Conservation (phyloP, 2,329 filamentous ascomycete genomes). For the Botryotinia globosa region DNA sequence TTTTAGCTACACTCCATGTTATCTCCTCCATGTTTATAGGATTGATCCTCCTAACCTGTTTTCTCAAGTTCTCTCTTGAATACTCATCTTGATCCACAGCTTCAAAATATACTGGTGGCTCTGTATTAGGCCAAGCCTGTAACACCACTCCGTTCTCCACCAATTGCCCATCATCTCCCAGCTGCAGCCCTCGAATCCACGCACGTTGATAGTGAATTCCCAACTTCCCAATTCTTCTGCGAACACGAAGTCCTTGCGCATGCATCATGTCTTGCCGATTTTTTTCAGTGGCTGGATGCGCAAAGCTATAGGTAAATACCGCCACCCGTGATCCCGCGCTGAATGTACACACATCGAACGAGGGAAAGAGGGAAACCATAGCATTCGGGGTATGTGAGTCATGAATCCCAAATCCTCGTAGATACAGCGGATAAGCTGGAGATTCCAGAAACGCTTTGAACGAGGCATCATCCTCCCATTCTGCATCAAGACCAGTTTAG, state of each 20-base stretch:
- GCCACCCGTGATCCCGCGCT: not conserved
- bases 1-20: not conserved
- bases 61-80: not conserved
- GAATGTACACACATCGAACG: not conserved
- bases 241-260: not conserved
- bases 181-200: not conserved
- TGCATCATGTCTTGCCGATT: accelerated
- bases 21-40: not conserved
- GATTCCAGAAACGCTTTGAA: not conserved
- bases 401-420: not conserved
- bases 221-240: not conserved
- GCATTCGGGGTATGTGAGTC: not conserved
- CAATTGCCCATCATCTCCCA: not conserved
- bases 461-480: not conserved
- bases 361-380: not conserved
- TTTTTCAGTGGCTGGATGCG: not conserved
- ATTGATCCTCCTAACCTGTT: not conserved
- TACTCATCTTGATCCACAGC: not conserved
- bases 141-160: not conserved
- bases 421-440: not conserved
- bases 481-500: not conserved
- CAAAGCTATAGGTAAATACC: not conserved
- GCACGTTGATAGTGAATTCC: not conserved
- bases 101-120: not conserved
- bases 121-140: not conserved